These are phyloP conservation scores for Lecanicillium sp. DNA, from an alignment of 2,329 filamentous ascomycete species.

Conservation along the genomic window DNA sequence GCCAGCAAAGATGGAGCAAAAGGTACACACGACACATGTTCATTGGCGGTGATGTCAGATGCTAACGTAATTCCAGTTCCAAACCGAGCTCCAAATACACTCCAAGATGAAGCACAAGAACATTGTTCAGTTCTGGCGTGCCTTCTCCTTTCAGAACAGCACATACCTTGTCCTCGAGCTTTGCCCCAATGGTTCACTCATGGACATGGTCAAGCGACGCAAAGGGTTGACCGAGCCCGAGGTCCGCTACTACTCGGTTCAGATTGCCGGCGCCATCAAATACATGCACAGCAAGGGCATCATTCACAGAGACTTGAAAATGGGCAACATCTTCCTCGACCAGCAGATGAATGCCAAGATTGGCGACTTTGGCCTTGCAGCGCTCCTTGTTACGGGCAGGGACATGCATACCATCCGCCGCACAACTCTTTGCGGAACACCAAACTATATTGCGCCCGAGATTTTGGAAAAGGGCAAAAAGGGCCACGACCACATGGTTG, in stretches of 20 bases:
- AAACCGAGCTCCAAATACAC: constrained; percentile 91
- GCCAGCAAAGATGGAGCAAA: constrained; percentile 78
- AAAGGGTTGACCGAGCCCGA: constrained; percentile 90
- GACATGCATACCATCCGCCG: constrained; percentile 79
- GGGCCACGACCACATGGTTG: constrained; percentile 95
- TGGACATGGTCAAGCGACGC: constrained; percentile 94
- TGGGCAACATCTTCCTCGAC: constrained; percentile 96
- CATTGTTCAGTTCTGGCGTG: constrained; percentile 90
- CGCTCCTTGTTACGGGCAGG: constrained; percentile 82
- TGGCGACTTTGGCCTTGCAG: constrained; percentile 92
- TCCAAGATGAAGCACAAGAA: constrained; percentile 96
- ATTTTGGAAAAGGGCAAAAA: constrained; percentile 91
- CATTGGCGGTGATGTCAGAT: too few relatives aligned
- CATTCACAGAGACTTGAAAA: constrained; percentile 94
- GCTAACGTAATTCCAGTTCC: constrained; percentile 43
- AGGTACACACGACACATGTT: constrained; percentile 44
- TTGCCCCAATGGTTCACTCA: constrained; percentile 90
- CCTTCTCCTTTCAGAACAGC: constrained; percentile 81
- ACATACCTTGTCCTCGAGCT: constrained; percentile 94
- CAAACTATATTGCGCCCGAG: constrained; percentile 97
- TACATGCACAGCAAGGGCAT: constrained; percentile 96
- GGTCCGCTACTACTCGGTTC: constrained; percentile 86
- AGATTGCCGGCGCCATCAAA: constrained; percentile 94
- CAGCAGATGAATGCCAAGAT: constrained; percentile 96
- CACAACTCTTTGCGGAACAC: constrained; percentile 92